Evolutionary conservation across 345 rosid species (phyloP), one percentile per base, ranked within the genome.

Genomic region (Eucalyptus shirleyi): DNA sequence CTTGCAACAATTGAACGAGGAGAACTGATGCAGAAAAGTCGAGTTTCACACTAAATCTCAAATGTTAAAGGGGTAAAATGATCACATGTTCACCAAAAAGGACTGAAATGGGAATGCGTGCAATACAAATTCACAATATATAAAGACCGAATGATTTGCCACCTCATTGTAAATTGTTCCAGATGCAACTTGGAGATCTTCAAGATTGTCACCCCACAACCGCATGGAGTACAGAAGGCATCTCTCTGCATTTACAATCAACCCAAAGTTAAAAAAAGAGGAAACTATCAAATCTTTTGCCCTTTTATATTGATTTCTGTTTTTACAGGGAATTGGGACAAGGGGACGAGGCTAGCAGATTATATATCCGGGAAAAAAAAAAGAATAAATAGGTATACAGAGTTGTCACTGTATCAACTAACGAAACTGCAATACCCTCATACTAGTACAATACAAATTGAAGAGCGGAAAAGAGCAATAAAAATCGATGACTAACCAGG

Each of bases 121-220:
- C 83, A 37, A 77, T 77, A 28, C 51, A 5, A 1, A 50, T 86
- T 34, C 82, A 72, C 82, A 65, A 72, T 40, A 47, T 49, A 69
- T 8, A 26, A 88, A 26, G 30, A 88, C 87, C 16, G 59, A 91
- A 92, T 88, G 81, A 69, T 72, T 45, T 87, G 87, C 67, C 86
- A 97, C 99, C 99, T 98, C 98, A 92, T 97, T 98, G 87, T 91
- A 96, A 87, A 98, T 98, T 88, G 99, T 98, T 50, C 99, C 99
- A 83, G 95, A 97, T 86, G 99, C 99, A 69, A 98, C 92, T 56
- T 91, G 95, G 83, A 98, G 96, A 81, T 93, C 90, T 59, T 92
- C 93, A 81, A 96, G 90, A 93, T 83, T 94, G 72, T 95, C 92
- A 15, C 99, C 99, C 98, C 97, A 96, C 88, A 98, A 92, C 88